phyloP scores from a whole-genome alignment of 2,329 filamentous ascomycete genomes.

The Curvularia sp. region DNA sequence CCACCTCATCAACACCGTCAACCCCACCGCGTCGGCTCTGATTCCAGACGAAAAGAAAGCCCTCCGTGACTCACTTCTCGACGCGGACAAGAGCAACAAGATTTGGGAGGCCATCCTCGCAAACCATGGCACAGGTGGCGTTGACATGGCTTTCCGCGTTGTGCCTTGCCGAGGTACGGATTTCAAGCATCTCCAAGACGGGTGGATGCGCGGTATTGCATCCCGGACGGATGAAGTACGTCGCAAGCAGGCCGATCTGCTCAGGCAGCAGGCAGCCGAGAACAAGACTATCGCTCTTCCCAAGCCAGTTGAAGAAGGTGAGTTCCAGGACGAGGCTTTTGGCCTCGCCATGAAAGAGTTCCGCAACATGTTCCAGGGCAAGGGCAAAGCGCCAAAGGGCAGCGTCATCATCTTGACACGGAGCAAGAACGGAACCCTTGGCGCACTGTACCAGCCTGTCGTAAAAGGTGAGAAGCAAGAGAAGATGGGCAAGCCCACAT shows the following conservation, averaged over 20 bases:
- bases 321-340: slow-evolving; percentile 77
- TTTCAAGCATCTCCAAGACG: slow-evolving; percentile 90
- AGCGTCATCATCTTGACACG: slow-evolving; percentile 78
- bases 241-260: slow-evolving; percentile 41
- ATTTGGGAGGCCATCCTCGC: slow-evolving; percentile 76
- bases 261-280: slow-evolving; percentile 55
- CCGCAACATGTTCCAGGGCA: slow-evolving; percentile 80
- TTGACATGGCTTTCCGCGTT: slow-evolving; percentile 82
- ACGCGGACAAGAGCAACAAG: slow-evolving; percentile 71
- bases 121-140: slow-evolving; percentile 58
- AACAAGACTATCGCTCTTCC: slow-evolving; percentile 43
- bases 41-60: slow-evolving; percentile 81
- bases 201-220: slow-evolving; percentile 85
- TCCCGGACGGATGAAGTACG: slow-evolving; percentile 67
- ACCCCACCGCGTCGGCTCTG: slow-evolving; percentile 79
- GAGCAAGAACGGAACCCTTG: slow-evolving; percentile 67
- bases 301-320: slow-evolving; percentile 46
- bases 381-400: slow-evolving; percentile 77
- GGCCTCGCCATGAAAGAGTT: slow-evolving; percentile 77
- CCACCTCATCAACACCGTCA: slow-evolving; percentile 76
- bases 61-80: slow-evolving; percentile 72
- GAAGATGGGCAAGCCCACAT: slow-evolving; percentile 57
- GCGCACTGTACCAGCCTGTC: slow-evolving; percentile 46
- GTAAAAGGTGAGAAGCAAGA: slow-evolving; percentile 47
- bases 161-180: slow-evolving; percentile 93